These are phyloP conservation scores for Lizonia empirigonia DNA, from an alignment of 2,329 filamentous ascomycete genomes.

Conservation along the genomic window DNA sequence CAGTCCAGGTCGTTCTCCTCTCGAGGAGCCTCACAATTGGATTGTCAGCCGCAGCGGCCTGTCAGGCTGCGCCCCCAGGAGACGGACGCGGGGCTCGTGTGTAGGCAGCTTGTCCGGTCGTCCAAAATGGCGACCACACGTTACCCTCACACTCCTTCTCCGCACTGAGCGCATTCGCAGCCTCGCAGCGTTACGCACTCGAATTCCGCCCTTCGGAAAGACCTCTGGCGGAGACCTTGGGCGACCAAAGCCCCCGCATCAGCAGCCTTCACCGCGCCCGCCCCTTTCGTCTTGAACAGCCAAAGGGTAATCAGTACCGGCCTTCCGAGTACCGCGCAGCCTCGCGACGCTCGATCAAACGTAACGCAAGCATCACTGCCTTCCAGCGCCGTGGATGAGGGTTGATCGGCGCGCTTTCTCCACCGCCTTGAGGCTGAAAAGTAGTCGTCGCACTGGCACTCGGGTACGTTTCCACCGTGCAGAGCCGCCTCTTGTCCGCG, in stretches of 20 bases:
- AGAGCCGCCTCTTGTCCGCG: conserved; percentile 40
- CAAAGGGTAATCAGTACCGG: conserved; percentile 7
- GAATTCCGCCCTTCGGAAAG: conserved; percentile 10
- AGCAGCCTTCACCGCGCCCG: conserved; percentile 19
- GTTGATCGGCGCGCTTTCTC: conserved; percentile 42
- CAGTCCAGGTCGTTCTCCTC: conserved; percentile 8
- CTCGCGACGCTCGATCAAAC: conserved; percentile 11
- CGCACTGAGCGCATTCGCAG: conserved; percentile 8
- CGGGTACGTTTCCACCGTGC: conserved; percentile 46
- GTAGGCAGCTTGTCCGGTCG: conserved; percentile 6
- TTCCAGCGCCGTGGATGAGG: conserved; percentile 15
- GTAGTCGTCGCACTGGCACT: conserved; percentile 42
- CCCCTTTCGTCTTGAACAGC: conserved; percentile 10
- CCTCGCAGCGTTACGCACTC: conserved; percentile 15
- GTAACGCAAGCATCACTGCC: conserved; percentile 1
- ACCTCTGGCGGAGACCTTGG: conserved; percentile 12
- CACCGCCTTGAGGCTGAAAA: conserved; percentile 48
- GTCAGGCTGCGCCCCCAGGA: conserved; percentile 17
- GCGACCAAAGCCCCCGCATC: conserved; percentile 17
- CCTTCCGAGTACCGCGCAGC: conserved; percentile 7
- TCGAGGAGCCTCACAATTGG: conserved; percentile 17
- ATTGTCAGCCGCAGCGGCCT: conserved; percentile 19
- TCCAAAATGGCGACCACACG: conserved; percentile 3
- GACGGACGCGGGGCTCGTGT: conserved; percentile 8
- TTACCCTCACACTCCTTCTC: not conserved